A percentile compares a stretch with the other conserved stretches of the same genome.
phyloP scores from a whole-genome alignment of 345 rosid species.

The Melaleuca alternifolia region DNA sequence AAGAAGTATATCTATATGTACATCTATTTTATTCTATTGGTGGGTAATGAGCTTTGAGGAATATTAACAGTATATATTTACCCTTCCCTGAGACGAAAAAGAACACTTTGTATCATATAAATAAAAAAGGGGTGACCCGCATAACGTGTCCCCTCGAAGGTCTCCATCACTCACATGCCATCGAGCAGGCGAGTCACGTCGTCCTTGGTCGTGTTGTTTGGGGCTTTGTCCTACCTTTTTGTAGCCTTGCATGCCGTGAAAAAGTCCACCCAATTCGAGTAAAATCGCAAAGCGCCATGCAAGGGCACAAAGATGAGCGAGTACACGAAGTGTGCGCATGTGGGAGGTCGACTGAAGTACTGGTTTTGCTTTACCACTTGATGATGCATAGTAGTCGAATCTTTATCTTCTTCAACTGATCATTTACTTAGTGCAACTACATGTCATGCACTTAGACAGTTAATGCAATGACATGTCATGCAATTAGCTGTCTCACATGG shows the following conservation, averaged over 20 bases:
- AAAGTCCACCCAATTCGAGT: neutral
- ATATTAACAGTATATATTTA: neutral
- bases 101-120: neutral
- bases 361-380: neutral
- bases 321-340: neutral
- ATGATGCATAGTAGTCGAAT: neutral
- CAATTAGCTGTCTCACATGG: neutral
- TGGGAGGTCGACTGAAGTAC: neutral
- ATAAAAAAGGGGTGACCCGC: neutral
- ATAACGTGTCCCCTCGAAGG: conserved; percentile 7
- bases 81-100: neutral
- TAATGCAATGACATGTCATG: neutral
- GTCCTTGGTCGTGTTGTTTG: conserved; percentile 4
- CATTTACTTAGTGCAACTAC: neutral
- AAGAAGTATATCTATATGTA: neutral
- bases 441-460: no score
- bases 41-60: neutral
- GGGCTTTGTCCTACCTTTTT: neutral
- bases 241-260: neutral
- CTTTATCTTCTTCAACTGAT: neutral
- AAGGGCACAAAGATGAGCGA: neutral
- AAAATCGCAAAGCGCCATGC: neutral
- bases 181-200: conserved; percentile 8
- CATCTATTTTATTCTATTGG: neutral
- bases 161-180: conserved; percentile 29